These are phyloP conservation scores for Ilyonectria mors-panacis DNA, from an alignment of 2,329 filamentous ascomycete genomes.

Conservation along the genomic window DNA sequence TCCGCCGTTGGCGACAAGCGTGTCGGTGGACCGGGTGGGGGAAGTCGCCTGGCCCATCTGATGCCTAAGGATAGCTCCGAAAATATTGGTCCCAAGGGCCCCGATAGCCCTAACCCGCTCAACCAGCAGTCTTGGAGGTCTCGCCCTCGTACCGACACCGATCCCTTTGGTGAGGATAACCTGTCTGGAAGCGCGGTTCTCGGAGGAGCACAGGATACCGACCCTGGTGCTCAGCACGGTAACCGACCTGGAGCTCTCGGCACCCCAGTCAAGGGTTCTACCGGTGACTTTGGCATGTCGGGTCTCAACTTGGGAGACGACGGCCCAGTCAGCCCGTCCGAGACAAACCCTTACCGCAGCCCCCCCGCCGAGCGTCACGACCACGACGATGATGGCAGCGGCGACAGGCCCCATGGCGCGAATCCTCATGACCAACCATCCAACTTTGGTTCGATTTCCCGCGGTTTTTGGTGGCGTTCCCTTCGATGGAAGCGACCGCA, in stretches of 20 bases:
- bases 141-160: constrained; percentile 79
- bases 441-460: constrained; percentile 69
- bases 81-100: constrained; percentile 67
- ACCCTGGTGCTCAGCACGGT: constrained; percentile 53
- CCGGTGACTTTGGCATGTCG: constrained; percentile 74
- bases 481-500: constrained; percentile 86
- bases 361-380: constrained; percentile 83
- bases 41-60: constrained; percentile 88
- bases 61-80: constrained; percentile 85
- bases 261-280: constrained; percentile 68
- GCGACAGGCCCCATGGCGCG: constrained; percentile 63
- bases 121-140: constrained; percentile 68
- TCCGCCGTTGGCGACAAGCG: constrained; percentile 80
- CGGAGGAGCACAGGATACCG: constrained; percentile 81
- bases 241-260: constrained; percentile 62
- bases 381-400: constrained; percentile 68
- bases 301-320: constrained; percentile 70
- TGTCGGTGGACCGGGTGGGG: constrained; percentile 77
- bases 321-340: constrained; percentile 90
- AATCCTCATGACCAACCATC: constrained; percentile 56
- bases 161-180: constrained; percentile 80
- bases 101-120: constrained; percentile 62
- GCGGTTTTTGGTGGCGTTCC: constrained; percentile 62
- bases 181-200: constrained; percentile 80
- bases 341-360: constrained; percentile 97